A percentile compares a stretch with the other conserved stretches of the same genome.
phyloP scores from a whole-genome alignment of 2,329 filamentous ascomycete species.

The Sporothrix globosa region DNA sequence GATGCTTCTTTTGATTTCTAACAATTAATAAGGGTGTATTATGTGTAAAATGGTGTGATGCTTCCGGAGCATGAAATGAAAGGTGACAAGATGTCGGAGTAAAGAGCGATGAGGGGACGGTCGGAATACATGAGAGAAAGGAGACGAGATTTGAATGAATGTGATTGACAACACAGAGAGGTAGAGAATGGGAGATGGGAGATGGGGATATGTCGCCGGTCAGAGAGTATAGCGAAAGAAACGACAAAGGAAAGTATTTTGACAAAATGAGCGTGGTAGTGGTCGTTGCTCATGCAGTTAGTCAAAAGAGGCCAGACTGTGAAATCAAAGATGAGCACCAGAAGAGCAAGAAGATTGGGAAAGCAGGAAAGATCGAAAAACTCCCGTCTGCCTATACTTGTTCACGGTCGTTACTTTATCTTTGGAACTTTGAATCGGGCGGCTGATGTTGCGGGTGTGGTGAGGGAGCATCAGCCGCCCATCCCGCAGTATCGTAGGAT shows the following conservation, averaged over 20 bases:
- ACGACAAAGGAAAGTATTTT: not conserved
- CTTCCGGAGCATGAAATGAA: constrained; percentile 24
- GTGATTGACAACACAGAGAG: not conserved
- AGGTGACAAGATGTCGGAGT: not conserved
- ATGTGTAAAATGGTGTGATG: constrained; percentile 26
- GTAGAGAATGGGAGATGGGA: not conserved
- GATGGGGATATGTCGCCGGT: not conserved
- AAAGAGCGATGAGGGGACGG: not conserved
- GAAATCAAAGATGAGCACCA: not conserved
- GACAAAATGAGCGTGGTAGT: not conserved
- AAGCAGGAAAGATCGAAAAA: not conserved
- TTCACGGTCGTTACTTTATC: constrained; percentile 52
- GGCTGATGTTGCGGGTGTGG: constrained; percentile 54
- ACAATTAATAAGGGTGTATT: constrained; percentile 22
- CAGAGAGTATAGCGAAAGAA: not conserved
- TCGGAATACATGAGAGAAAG: not conserved
- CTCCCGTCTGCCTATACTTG: not conserved
- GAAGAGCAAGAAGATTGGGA: not conserved
- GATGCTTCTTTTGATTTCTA: not conserved
- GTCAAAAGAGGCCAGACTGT: not conserved
- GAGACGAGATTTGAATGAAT: not conserved
- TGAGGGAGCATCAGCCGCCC: constrained; percentile 30
- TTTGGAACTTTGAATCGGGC: constrained; percentile 81
- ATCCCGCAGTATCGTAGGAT: constrained; percentile 35
- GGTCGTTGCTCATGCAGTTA: not conserved